Percentiles rank a stretch among this genome's conserved stretches.
Conservation (phyloP, 352 stramenopile genomes). For the Thalassiosira exigua region DNA sequence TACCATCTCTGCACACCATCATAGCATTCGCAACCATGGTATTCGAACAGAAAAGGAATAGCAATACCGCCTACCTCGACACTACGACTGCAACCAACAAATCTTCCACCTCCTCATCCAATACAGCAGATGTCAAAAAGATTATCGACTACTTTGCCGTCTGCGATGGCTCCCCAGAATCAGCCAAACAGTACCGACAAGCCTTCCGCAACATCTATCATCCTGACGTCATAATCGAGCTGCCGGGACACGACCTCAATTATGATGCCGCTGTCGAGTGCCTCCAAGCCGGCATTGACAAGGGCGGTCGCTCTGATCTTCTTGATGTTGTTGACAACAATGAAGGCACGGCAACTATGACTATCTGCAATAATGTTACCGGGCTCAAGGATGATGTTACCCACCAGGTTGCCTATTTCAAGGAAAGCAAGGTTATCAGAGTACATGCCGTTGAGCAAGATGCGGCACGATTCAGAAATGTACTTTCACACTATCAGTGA, state of each 20-base stretch:
- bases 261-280: constrained; percentile 5
- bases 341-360: constrained; percentile 9
- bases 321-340: neutral
- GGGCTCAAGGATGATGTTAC: constrained; percentile 6
- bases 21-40: constrained; percentile 5
- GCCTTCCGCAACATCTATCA: neutral
- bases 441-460: neutral
- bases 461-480: neutral
- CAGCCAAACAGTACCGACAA: neutral
- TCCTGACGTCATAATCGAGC: constrained; percentile 2
- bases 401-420: constrained; percentile 1
- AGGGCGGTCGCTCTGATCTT: neutral
- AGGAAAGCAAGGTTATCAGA: constrained; percentile 8
- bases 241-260: constrained; percentile 2
- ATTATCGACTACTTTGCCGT: constrained; percentile 5
- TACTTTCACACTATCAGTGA: constrained; percentile 1
- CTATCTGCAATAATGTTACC: constrained; percentile 5
- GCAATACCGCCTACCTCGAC: neutral
- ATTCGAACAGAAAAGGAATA: neutral
- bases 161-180: constrained; percentile 5
- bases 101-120: neutral
- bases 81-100: neutral
- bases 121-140: constrained; percentile 1
- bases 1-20: too few relatives aligned
- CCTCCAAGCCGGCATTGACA: neutral